These are phyloP conservation scores for Lolium multiflorum DNA, from an alignment of 176 grass and related monocot species.

Conservation along the genomic window DNA sequence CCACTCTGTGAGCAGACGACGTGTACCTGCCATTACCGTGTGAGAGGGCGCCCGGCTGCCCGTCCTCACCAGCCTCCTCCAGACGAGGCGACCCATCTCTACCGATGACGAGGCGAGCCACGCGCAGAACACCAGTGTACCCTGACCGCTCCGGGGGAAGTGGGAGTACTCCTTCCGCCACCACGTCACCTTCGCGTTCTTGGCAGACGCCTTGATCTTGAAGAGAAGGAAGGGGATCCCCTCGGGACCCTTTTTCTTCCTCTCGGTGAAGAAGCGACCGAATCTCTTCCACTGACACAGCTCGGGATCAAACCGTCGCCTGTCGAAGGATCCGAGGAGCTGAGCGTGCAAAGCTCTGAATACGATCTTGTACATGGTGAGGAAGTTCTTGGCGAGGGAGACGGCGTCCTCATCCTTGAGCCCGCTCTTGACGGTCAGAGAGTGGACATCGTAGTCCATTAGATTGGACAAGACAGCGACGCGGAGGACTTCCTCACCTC, in stretches of 20 bases:
- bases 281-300: background rate
- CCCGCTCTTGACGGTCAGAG: background rate
- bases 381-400: background rate
- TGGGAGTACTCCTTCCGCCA: slow-evolving; percentile 8
- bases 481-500: background rate
- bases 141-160: background rate
- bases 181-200: background rate
- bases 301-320: background rate
- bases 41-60: slow-evolving; percentile 20
- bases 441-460: background rate
- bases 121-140: background rate
- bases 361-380: slow-evolving; percentile 3
- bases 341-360: background rate
- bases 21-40: background rate
- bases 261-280: background rate
- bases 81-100: background rate
- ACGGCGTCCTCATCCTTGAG: background rate
- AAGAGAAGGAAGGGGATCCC: slow-evolving; percentile 14
- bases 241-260: background rate
- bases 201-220: slow-evolving; percentile 23
- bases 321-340: slow-evolving; percentile 14
- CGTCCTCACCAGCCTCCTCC: slow-evolving; percentile 19
- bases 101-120: background rate
- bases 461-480: slow-evolving; percentile 12
- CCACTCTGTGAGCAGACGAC: background rate